A percentile compares a stretch with the other conserved stretches of the same genome.
Evolutionary conservation across 2,329 filamentous ascomycete species (phyloP).

Genomic region (Sclerotinia subarctica): DNA sequence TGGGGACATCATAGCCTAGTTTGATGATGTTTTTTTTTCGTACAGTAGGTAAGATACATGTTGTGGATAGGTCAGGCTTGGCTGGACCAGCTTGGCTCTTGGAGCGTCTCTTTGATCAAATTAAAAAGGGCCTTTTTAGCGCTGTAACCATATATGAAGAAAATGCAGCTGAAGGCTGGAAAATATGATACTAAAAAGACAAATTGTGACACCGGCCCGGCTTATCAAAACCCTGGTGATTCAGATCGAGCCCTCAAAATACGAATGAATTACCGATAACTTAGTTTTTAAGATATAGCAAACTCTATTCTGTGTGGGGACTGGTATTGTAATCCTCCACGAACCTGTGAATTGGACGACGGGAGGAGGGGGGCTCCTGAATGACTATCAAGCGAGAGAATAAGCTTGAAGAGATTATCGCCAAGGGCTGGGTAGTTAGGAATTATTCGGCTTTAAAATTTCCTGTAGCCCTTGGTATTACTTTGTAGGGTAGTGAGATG

Average conservation of each 20-base stretch:
- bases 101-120: constrained; percentile 6
- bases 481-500: constrained; percentile 1
- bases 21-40: neutral
- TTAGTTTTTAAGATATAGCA: neutral
- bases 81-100: constrained; percentile 12
- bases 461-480: constrained; percentile 11
- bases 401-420: constrained; percentile 9
- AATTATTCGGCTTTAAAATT: constrained; percentile 9
- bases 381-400: neutral
- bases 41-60: neutral
- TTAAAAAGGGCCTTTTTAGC: constrained; percentile 14
- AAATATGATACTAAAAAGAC: neutral
- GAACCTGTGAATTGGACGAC: neutral
- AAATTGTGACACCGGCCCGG: neutral
- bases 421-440: constrained; percentile 16
- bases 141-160: constrained; percentile 15
- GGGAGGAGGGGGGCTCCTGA: neutral
- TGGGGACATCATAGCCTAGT: neutral
- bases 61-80: constrained; percentile 8
- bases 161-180: constrained; percentile 2
- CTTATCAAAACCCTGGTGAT: neutral
- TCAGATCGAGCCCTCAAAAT: neutral
- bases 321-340: neutral
- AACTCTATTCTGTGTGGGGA: neutral
- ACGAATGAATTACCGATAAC: neutral